Evolutionary conservation across 2,329 filamentous ascomycete genomes (phyloP), one percentile per base, ranked within the genome.

Genomic region (Beauveria sp.): DNA sequence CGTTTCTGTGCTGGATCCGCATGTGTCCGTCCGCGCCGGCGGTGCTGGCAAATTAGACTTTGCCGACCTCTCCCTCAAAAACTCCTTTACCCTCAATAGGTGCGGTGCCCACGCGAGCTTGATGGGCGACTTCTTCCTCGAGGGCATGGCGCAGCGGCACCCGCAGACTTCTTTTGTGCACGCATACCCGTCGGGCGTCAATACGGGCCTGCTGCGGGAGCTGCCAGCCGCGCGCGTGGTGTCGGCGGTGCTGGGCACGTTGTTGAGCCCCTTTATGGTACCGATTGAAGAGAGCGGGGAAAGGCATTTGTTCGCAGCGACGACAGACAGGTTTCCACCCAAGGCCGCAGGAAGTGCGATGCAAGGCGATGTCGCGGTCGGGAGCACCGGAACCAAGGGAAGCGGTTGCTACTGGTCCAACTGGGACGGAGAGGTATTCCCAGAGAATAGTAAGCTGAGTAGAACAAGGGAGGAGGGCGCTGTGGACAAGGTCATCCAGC

Each of bases 71-170:
- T 50, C 64, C 67, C 70, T 70, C 66, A 67, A 51, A 28, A 77
- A 73, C 34, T 70, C 47, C 12, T 30, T 34, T 8, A 55, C 8
- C 22, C 48, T 73, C 18, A 74, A 76, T 73, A 69, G n/a, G 18
- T 53, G 50, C 30, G 50, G 50, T 7, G 50, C 50, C 18, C 77
- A 80, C 28, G 69, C 79, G 7, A 77, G 75, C 63, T 75, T 75
- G 30, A 77, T 83, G 68, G 78, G 78, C 61, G 76, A 75, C 43
- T 70, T 84, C 3, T 69, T 71, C 0, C 67, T 78, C 51, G 79
- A 80, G 64, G 71, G 77, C 28, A 69, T 83, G 12, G 76, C 80
- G 0, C 67, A 68, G 12, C 64, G 72, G n/a, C 71, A 79, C 54
- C 77, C 77, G 0, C 67, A 67, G 1, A 66, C 73, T 14, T 63